phyloP scores from a whole-genome alignment of 192 early-diverging fungal species.

The Coemansia reversa region DNA sequence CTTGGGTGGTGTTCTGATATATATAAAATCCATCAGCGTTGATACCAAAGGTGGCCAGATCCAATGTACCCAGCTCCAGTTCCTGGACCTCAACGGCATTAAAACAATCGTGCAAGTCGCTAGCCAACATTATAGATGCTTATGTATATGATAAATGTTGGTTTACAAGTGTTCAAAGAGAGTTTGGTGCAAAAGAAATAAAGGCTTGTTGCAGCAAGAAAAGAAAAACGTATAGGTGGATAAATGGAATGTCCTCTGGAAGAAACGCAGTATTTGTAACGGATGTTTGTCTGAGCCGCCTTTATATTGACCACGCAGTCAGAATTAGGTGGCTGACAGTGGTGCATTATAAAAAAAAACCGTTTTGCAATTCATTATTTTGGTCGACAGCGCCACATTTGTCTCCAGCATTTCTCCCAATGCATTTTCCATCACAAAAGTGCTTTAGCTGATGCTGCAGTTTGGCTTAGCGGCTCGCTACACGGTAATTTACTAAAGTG shows the following conservation, averaged over 20 bases:
- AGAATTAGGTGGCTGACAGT: not conserved
- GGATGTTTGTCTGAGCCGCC: not conserved
- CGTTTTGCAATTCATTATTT: not conserved
- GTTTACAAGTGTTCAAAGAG: not conserved
- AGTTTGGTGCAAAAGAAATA: not conserved
- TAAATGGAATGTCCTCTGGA: not conserved
- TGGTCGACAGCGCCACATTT: not conserved
- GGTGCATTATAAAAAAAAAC: not conserved
- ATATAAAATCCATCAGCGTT: slow-evolving; percentile 30
- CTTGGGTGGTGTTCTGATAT: slow-evolving; percentile 17
- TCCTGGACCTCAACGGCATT: slow-evolving; percentile 30
- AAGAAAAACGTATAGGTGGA: not conserved
- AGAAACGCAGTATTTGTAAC: not conserved
- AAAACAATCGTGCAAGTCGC: not conserved
- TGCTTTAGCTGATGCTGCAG: not conserved
- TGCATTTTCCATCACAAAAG: not conserved
- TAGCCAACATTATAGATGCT: not conserved
- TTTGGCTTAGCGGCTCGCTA: not conserved
- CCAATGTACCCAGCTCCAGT: slow-evolving; percentile 32
- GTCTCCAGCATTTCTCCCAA: not conserved
- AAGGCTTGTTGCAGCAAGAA: not conserved
- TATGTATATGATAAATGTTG: slow-evolving; percentile 1
- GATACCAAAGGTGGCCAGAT: slow-evolving; percentile 35
- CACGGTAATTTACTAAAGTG: no score
- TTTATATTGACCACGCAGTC: not conserved